Percentiles rank a stretch among this genome's conserved stretches.
Conservation (phyloP, 2,329 filamentous ascomycete species). For the Teratosphaeria viscida region DNA sequence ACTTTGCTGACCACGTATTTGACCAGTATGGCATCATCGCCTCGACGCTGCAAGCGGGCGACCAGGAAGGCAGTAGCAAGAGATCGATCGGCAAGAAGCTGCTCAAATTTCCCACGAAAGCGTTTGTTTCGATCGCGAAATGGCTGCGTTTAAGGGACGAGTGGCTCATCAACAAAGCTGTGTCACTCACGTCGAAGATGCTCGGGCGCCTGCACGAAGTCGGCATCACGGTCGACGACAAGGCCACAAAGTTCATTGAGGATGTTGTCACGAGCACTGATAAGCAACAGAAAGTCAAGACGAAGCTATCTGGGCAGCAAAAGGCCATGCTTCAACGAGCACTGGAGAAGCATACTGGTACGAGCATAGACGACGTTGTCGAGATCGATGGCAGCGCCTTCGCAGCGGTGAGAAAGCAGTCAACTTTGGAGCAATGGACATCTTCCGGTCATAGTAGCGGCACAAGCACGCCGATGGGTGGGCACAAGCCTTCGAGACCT, state of each 20-base stretch:
- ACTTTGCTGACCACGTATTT: conserved; percentile 78
- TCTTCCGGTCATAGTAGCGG: conserved; percentile 19
- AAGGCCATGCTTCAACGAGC: conserved; percentile 67
- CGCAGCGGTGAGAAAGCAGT: conserved; percentile 27
- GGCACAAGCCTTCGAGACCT: conserved; percentile 8
- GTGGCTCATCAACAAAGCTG: conserved; percentile 72
- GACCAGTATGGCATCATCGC: conserved; percentile 76
- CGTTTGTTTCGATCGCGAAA: conserved; percentile 62
- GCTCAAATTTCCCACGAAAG: conserved; percentile 52
- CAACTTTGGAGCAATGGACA: conserved; percentile 31
- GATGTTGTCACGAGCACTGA: conserved; percentile 47
- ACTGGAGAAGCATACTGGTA: conserved; percentile 43
- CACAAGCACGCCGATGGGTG: conserved; percentile 14
- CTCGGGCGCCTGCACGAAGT: conserved; percentile 71
- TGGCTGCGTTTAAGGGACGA: conserved; percentile 86
- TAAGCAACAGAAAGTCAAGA: conserved; percentile 48
- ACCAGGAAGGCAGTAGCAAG: conserved; percentile 23
- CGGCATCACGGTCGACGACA: conserved; percentile 56
- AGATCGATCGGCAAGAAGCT: conserved; percentile 41
- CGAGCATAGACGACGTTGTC: conserved; percentile 11
- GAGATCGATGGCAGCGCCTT: conserved; percentile 4
- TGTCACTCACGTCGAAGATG: conserved; percentile 74
- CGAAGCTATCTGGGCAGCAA: conserved; percentile 71
- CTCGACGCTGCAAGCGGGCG: conserved; percentile 49
- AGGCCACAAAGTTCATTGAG: conserved; percentile 51